Evolutionary conservation across 352 stramenopile genomes (phyloP).

Genomic region (Elongisporangium anandrum): DNA sequence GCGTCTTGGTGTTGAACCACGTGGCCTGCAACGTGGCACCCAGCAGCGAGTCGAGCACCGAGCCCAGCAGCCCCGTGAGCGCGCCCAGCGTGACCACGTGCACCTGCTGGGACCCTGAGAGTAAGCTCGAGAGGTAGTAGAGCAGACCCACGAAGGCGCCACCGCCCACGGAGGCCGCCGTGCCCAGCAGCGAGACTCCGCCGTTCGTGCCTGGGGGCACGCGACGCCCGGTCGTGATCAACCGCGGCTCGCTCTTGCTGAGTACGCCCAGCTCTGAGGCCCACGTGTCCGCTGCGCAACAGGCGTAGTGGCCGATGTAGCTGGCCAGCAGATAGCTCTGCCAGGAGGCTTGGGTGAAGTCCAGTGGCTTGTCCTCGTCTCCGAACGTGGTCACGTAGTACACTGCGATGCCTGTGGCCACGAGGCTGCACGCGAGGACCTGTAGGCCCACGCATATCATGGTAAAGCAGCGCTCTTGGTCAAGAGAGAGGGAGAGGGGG

Average conservation of each 20-base stretch:
- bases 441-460: conserved; percentile 11
- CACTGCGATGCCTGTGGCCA: conserved; percentile 65
- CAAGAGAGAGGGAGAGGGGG: not conserved
- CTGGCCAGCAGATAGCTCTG: conserved; percentile 55
- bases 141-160: conserved; percentile 86
- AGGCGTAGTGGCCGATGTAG: conserved; percentile 93
- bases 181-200: conserved; percentile 85
- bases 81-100: conserved; percentile 55
- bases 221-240: conserved; percentile 77
- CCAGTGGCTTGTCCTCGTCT: conserved; percentile 31
- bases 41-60: conserved; percentile 78
- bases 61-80: conserved; percentile 62
- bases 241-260: conserved; percentile 55
- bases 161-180: conserved; percentile 73
- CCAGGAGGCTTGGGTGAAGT: conserved; percentile 26
- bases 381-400: conserved; percentile 34
- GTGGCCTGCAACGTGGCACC: conserved; percentile 80
- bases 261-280: conserved; percentile 94
- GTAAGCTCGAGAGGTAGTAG: conserved; percentile 41
- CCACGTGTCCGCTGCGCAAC: conserved; percentile 92
- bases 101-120: conserved; percentile 32
- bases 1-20: conserved; percentile 49
- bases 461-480: not conserved
- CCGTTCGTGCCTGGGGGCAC: conserved; percentile 94
- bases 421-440: conserved; percentile 77